Conservation (phyloP, 2,329 filamentous ascomycete species). For the Venturia effusa region DNA sequence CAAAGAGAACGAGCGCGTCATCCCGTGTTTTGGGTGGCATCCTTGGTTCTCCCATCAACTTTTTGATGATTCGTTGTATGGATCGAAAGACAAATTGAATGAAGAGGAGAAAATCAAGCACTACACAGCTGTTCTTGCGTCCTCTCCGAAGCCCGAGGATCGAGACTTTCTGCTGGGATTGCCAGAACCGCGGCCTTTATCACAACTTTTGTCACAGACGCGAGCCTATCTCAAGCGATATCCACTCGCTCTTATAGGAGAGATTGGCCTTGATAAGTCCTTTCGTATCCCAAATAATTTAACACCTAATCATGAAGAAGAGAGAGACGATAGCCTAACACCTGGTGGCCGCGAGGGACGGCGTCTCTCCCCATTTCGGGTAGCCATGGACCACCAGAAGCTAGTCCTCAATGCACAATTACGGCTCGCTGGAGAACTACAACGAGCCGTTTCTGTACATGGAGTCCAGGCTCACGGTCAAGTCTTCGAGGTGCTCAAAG, state of each 20-base stretch:
- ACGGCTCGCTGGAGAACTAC: constrained; percentile 56
- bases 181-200: constrained; percentile 51
- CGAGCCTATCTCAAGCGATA: constrained; percentile 43
- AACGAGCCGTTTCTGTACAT: constrained; percentile 56
- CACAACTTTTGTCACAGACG: constrained; percentile 46
- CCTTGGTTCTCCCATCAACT: constrained; percentile 78
- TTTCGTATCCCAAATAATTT: constrained; percentile 60
- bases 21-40: constrained; percentile 79
- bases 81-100: constrained; percentile 21
- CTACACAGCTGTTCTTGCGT: constrained; percentile 52
- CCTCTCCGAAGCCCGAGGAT: constrained; percentile 42
- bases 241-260: constrained; percentile 59
- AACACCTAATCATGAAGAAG: constrained; percentile 30
- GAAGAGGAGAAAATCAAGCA: constrained; percentile 43
- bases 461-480: constrained; percentile 68
- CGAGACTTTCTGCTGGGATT: constrained; percentile 39
- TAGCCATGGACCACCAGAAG: constrained; percentile 58
- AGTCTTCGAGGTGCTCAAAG: constrained; percentile 53
- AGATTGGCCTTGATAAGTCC: constrained; percentile 66
- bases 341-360: constrained; percentile 62
- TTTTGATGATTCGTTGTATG: constrained; percentile 45
- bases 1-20: constrained; percentile 31
- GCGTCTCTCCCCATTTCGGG: constrained; percentile 54
- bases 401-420: constrained; percentile 57
- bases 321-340: constrained; percentile 43